These are phyloP conservation scores for Vitis rotundifolia DNA, from an alignment of 164 flowering plant genomes.

Conservation along the genomic window DNA sequence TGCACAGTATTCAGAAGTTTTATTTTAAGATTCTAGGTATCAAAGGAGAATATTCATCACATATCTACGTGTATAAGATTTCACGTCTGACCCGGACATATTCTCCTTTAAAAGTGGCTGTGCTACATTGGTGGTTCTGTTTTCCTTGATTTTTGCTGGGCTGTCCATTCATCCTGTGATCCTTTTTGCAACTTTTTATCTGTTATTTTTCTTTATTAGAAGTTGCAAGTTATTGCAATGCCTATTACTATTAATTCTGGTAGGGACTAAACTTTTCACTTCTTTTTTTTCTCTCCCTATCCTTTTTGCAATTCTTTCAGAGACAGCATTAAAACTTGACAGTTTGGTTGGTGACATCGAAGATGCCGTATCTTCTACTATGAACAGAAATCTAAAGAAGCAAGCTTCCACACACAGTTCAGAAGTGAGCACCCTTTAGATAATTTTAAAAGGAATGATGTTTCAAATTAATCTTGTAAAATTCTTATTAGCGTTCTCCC, in stretches of 20 bases:
- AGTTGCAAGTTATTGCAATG: too few relatives aligned
- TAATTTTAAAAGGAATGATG: not conserved
- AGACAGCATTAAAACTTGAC: conserved; percentile 84
- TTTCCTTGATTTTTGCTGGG: too few relatives aligned
- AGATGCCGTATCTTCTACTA: conserved; percentile 78
- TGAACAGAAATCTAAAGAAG: conserved; percentile 57
- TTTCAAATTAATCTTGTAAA: not conserved
- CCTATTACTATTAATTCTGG: not conserved
- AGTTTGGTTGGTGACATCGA: conserved; percentile 89
- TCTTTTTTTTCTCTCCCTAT: not conserved
- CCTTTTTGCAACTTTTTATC: too few relatives aligned
- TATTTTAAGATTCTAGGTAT: too few relatives aligned
- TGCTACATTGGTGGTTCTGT: too few relatives aligned
- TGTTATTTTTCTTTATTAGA: too few relatives aligned
- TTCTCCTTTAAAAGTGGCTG: too few relatives aligned
- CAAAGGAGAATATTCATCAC: too few relatives aligned
- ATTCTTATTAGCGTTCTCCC: not conserved
- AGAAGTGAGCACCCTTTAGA: conserved; percentile 49
- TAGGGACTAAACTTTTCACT: not conserved
- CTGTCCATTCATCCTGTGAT: too few relatives aligned
- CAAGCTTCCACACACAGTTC: conserved; percentile 30
- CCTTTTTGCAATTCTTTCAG: conserved; percentile 38
- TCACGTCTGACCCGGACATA: too few relatives aligned
- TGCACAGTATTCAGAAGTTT: too few relatives aligned
- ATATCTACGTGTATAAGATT: too few relatives aligned